Evolutionary conservation across 1,139 yeast species (phyloP).

Genomic region (Suhomyces wounanorum): DNA sequence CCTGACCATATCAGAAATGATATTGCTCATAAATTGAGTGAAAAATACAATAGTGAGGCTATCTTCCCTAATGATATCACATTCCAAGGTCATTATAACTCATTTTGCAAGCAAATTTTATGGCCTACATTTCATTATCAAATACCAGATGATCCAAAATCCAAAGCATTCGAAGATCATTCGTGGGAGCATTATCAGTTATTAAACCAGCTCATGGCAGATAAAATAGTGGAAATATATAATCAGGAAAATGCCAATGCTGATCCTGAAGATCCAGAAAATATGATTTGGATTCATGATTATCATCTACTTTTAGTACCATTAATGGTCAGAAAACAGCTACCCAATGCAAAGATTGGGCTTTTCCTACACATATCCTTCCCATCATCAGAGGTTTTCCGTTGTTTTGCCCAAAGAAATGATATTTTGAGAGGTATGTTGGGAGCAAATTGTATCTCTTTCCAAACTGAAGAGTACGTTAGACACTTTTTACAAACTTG

Average conservation of each 20-base stretch:
- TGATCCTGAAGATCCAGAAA: conserved; percentile 45
- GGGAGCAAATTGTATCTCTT: conserved; percentile 85
- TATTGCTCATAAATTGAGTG: conserved; percentile 47
- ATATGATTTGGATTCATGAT: conserved; percentile 87
- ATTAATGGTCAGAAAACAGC: conserved; percentile 68
- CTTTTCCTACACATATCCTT: conserved; percentile 91
- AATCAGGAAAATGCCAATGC: conserved; percentile 49
- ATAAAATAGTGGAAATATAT: conserved; percentile 65
- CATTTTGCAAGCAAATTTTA: conserved; percentile 87
- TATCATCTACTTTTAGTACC: conserved; percentile 90
- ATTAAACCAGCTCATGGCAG: conserved; percentile 80
- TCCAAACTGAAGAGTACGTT: conserved; percentile 91
- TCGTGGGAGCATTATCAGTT: conserved; percentile 85
- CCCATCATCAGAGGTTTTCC: conserved; percentile 93
- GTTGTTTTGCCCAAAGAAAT: conserved; percentile 88
- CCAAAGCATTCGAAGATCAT: conserved; percentile 93
- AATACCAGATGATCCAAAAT: conserved; percentile 91
- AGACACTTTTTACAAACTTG: conserved; percentile 93
- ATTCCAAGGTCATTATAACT: conserved; percentile 85
- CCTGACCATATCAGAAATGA: conserved; percentile 54
- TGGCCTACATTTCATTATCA: conserved; percentile 98
- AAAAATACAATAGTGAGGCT: conserved; percentile 58
- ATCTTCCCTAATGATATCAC: conserved; percentile 76
- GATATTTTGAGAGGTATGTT: conserved; percentile 78
- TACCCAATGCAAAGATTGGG: conserved; percentile 88